Evolutionary conservation across 768 basidiomycete genomes (phyloP).

Genomic region (Russula compacta): DNA sequence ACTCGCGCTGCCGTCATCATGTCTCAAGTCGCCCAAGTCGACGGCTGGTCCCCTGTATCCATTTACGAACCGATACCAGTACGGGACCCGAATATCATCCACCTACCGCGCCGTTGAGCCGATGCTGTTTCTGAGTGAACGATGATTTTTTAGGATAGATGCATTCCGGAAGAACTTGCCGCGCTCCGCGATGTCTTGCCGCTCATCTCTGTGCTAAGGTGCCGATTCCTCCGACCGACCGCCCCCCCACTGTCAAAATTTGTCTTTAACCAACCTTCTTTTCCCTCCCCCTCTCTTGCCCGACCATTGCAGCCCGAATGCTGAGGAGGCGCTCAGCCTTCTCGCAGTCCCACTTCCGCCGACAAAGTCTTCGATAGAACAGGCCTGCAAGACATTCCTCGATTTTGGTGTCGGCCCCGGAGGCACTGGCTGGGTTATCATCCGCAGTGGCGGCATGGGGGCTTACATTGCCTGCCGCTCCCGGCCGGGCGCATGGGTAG

Average conservation of each 20-base stretch:
- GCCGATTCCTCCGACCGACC: slow-evolving; percentile 8
- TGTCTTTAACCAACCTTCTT: background rate
- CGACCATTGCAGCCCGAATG: slow-evolving; percentile 53
- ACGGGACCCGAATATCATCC: background rate
- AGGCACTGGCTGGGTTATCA: slow-evolving; percentile 52
- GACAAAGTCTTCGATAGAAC: slow-evolving; percentile 48
- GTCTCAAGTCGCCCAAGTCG: slow-evolving; percentile 45
- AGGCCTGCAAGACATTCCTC: slow-evolving; percentile 56
- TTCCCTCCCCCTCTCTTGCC: too few relatives aligned
- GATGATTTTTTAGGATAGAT: slow-evolving; percentile 65
- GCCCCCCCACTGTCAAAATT: background rate
- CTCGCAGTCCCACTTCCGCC: slow-evolving; percentile 46
- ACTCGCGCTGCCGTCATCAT: slow-evolving; percentile 57
- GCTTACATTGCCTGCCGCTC: slow-evolving; percentile 48
- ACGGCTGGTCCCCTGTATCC: slow-evolving; percentile 53
- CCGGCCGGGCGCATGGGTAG: slow-evolving; percentile 49
- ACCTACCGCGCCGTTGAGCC: background rate
- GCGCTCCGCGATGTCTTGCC: slow-evolving; percentile 51
- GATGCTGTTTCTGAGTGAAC: background rate
- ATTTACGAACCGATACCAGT: slow-evolving; percentile 89
- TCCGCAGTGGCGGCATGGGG: slow-evolving; percentile 66
- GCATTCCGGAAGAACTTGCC: slow-evolving; percentile 71
- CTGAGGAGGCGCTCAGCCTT: slow-evolving; percentile 68
- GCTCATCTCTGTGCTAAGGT: slow-evolving; percentile 63
- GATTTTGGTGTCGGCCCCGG: slow-evolving; percentile 45